These are phyloP conservation scores for Zasmidium citrigriseum DNA, from an alignment of 2,329 filamentous ascomycete species.

Conservation along the genomic window DNA sequence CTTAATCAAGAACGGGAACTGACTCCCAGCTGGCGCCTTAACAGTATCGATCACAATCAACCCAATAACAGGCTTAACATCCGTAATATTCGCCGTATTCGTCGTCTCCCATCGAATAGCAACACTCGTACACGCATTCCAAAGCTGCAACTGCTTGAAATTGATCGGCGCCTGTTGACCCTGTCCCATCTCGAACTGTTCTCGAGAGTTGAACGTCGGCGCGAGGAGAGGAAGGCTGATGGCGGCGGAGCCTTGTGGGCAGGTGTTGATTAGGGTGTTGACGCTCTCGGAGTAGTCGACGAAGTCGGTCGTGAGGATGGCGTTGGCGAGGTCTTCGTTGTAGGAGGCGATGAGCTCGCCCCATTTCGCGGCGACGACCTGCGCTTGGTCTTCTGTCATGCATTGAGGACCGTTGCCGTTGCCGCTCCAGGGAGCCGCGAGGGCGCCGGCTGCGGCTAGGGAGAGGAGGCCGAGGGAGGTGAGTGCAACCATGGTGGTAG, in stretches of 20 bases:
- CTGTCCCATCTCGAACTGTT: slow-evolving; percentile 32
- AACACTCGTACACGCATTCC: slow-evolving; percentile 31
- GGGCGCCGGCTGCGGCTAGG: neutral
- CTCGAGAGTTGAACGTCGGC: slow-evolving; percentile 30
- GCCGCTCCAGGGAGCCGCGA: neutral
- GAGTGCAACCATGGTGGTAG: neutral
- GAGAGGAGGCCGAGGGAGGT: neutral
- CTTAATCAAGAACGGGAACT: slow-evolving; percentile 29
- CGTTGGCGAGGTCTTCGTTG: slow-evolving; percentile 26
- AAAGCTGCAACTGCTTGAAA: slow-evolving; percentile 32
- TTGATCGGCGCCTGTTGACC: slow-evolving; percentile 33
- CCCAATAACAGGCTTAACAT: slow-evolving; percentile 29
- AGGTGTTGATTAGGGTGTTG: slow-evolving; percentile 36
- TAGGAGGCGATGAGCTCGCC: slow-evolving; percentile 33
- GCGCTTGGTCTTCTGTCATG: slow-evolving; percentile 26
- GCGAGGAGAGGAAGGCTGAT: slow-evolving; percentile 22
- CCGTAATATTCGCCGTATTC: slow-evolving; percentile 31
- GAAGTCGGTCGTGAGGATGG: slow-evolving; percentile 28
- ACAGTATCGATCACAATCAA: slow-evolving; percentile 20
- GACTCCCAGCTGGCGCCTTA: slow-evolving; percentile 16
- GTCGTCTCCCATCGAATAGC: slow-evolving; percentile 33
- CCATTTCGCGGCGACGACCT: slow-evolving; percentile 31
- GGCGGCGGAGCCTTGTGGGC: slow-evolving; percentile 30
- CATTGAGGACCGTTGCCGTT: slow-evolving; percentile 16
- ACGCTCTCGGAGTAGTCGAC: slow-evolving; percentile 36